These are phyloP conservation scores for Coriaria nepalensis DNA, from an alignment of 306 rosid species.

Conservation along the genomic window DNA sequence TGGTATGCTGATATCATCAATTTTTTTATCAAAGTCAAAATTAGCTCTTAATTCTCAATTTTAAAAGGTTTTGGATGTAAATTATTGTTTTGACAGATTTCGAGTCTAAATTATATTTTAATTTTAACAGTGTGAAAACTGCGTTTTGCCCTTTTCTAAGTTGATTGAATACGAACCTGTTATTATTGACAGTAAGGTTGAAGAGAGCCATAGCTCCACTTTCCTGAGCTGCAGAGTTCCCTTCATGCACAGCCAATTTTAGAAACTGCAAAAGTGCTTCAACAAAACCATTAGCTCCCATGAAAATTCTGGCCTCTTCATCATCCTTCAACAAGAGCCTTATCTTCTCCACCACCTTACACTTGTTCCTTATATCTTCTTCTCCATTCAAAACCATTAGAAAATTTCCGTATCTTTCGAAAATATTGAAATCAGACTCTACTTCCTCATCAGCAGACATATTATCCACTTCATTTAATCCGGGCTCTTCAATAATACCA, in stretches of 20 bases:
- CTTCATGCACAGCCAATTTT: conserved; percentile 47
- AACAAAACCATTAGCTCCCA: conserved; percentile 92
- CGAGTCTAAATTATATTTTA: too few relatives aligned
- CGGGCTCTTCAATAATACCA: conserved; percentile 34
- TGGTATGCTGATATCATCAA: too few relatives aligned
- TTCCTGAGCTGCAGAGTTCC: conserved; percentile 49
- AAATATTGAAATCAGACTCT: conserved; percentile 27
- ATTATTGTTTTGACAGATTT: too few relatives aligned
- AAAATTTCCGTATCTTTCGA: conserved; percentile 31
- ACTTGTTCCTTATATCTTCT: conserved; percentile 43
- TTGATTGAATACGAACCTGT: conserved; percentile 32
- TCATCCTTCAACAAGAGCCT: conserved; percentile 65
- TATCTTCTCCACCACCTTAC: conserved; percentile 50
- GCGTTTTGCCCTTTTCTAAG: too few relatives aligned
- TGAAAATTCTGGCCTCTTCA: conserved; percentile 69
- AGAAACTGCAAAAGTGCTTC: conserved; percentile 66
- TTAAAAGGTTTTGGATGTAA: too few relatives aligned
- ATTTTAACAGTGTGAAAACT: too few relatives aligned
- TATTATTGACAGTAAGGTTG: conserved; percentile 89
- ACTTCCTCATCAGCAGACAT: conserved; percentile 29
- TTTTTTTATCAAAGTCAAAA: too few relatives aligned
- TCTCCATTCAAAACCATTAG: conserved; percentile 50
- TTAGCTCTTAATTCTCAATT: too few relatives aligned
- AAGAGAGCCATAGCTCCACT: conserved; percentile 97
- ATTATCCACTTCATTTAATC: conserved; percentile 38